Evolutionary conservation across 148 eudicot genomes (phyloP), one percentile per base, ranked within the genome.

Genomic region (Fallopia convolvulus): DNA sequence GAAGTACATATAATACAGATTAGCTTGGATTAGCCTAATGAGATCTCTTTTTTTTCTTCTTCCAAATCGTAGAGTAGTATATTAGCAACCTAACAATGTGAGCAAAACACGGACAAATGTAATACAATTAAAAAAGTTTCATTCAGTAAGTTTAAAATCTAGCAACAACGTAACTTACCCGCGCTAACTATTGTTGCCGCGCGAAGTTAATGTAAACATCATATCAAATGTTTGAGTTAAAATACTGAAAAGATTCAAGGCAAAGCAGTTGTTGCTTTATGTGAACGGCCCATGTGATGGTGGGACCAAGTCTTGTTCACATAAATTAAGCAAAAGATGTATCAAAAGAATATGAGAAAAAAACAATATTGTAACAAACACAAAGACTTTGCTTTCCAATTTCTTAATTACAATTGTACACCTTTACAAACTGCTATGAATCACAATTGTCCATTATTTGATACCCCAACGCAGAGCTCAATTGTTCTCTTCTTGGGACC

Each of bases 391-490:
- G 71, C 79, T 77, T 83, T 79, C 20, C 63, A 63, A 68, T 79
- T 81, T 65, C 44, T 83, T 79, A 84, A 79, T 81, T 77, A 77
- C 78, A 83, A 66, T 61, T 81, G 55, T 74, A 83, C 88, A 79
- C 80, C 87, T 84, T 84, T 61, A 61, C 70, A 61, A 61, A 72
- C 84, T 82, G 78, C 78, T 80, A 78, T 83, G 77, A 81, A 83
- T 76, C 81, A 82, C 79, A 84, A 81, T 83, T 77, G 52, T 83
- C 80, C 86, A 86, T 86, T 86, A 82, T 88, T 88, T 82, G 70
- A 76, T 46, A 20, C 48, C 70, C 71, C 17, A 26, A 61, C 4
- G 39, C 33, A 61, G 12, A 58, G 23, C 32, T 58, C 66, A 58
- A 33, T 58, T 58, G 66, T 58, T 58, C 66, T 58, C 70, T 26